phyloP scores from a whole-genome alignment of 1,284 basidiomycete species.

The Ganoderma meredithae region DNA sequence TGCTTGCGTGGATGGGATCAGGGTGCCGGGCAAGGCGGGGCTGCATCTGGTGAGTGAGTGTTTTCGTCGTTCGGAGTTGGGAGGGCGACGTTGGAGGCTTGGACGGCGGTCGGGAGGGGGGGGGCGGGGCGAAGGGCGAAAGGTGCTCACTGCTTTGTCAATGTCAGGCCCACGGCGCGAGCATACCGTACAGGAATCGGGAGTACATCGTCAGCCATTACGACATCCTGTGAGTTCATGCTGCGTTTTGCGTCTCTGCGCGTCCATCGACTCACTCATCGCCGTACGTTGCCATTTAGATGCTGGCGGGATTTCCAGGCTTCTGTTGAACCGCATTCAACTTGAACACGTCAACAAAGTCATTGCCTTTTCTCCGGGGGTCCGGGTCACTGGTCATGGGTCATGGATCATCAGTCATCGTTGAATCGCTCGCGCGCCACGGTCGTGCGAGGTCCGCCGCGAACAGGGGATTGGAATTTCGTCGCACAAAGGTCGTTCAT shows the following conservation, averaged over 20 bases:
- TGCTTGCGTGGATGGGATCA: conserved; percentile 1
- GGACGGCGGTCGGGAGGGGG: background rate
- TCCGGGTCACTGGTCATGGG: no score
- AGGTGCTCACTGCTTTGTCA: background rate
- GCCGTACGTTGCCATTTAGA: background rate
- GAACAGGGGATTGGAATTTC: background rate
- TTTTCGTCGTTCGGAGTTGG: background rate
- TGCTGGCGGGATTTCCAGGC: conserved; percentile 10
- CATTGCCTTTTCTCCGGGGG: background rate
- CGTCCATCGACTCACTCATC: background rate
- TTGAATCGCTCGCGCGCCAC: background rate
- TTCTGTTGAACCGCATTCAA: background rate
- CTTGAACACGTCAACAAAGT: background rate
- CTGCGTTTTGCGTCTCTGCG: background rate
- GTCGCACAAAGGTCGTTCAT: background rate
- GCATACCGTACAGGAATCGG: background rate
- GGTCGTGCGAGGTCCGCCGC: background rate
- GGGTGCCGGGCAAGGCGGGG: conserved; percentile 4
- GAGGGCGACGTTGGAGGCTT: no score
- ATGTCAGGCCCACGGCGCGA: background rate
- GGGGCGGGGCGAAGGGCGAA: background rate
- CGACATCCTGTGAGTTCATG: conserved; percentile 4
- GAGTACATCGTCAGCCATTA: conserved; percentile 7
- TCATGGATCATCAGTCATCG: background rate
- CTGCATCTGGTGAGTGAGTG: conserved; percentile 5